A percentile compares a stretch with the other conserved stretches of the same genome.
phyloP scores from a whole-genome alignment of 2,329 filamentous ascomycete genomes.

The Aureobasidium sp. region DNA sequence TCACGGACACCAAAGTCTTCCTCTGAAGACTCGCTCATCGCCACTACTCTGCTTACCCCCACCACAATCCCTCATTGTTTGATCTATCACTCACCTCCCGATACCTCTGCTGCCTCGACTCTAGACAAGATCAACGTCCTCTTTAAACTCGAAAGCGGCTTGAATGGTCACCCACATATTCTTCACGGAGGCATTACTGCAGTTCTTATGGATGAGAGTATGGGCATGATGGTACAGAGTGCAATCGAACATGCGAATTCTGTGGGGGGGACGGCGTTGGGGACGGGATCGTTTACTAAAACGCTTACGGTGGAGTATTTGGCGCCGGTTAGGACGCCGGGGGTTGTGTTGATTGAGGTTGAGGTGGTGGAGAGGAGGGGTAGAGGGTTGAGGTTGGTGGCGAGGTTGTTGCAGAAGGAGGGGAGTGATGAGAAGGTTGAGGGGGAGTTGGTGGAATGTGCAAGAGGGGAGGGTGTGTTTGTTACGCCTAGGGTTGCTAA shows the following conservation, averaged over 20 bases:
- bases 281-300: slow-evolving; percentile 49
- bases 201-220: slow-evolving; percentile 65
- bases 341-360: slow-evolving; percentile 53
- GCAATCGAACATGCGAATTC: slow-evolving; percentile 25
- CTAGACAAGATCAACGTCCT: slow-evolving; percentile 36
- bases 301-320: slow-evolving; percentile 64
- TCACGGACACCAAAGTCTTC: slow-evolving; percentile 41
- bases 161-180: slow-evolving; percentile 61
- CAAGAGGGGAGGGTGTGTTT: slow-evolving; percentile 62
- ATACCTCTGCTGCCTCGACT: slow-evolving; percentile 33
- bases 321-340: slow-evolving; percentile 57
- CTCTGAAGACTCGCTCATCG: slow-evolving; percentile 60
- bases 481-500: slow-evolving; percentile 33
- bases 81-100: slow-evolving; percentile 46
- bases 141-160: slow-evolving; percentile 52
- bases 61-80: slow-evolving; percentile 56
- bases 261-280: slow-evolving; percentile 29
- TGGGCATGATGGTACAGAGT: slow-evolving; percentile 55
- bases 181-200: slow-evolving; percentile 66
- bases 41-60: slow-evolving; percentile 57
- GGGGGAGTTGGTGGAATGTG: slow-evolving; percentile 52
- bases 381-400: slow-evolving; percentile 17
- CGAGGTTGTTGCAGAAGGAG: slow-evolving; percentile 21
- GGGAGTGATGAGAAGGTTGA: slow-evolving; percentile 35
- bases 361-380: slow-evolving; percentile 33